Evolutionary conservation across 352 stramenopile genomes (phyloP).

Genomic region (Pythium insidiosum): DNA sequence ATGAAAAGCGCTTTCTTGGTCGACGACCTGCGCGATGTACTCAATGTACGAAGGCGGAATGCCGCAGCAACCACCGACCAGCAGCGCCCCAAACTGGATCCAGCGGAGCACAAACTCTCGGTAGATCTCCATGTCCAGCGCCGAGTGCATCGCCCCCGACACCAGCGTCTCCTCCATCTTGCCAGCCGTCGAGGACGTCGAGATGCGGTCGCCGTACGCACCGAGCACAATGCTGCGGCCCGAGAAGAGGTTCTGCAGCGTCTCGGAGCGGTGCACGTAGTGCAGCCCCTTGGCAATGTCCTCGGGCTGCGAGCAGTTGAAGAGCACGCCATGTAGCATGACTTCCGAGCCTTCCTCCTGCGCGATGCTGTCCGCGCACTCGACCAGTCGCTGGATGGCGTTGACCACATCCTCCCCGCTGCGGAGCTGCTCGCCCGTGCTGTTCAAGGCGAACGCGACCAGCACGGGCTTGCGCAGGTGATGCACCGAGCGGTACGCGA

Average conservation of each 20-base stretch:
- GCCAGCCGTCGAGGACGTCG: slow-evolving; percentile 42
- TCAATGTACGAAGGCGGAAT: slow-evolving; percentile 81
- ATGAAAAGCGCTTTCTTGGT: too few relatives aligned
- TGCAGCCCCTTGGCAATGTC: slow-evolving; percentile 80
- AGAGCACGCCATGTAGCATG: slow-evolving; percentile 68
- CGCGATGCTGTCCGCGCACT: slow-evolving; percentile 21
- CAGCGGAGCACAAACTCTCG: slow-evolving; percentile 68
- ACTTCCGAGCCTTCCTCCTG: slow-evolving; percentile 3
- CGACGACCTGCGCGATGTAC: too few relatives aligned
- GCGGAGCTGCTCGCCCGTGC: slow-evolving; percentile 59
- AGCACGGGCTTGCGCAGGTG: slow-evolving; percentile 59
- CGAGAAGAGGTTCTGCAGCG: slow-evolving; percentile 19
- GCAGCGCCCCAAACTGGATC: slow-evolving; percentile 54
- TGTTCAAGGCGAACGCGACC: slow-evolving; percentile 81
- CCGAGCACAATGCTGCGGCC: slow-evolving; percentile 43
- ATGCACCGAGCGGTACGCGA: slow-evolving; percentile 76
- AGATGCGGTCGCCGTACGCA: slow-evolving; percentile 87
- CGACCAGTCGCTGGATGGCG: slow-evolving; percentile 34
- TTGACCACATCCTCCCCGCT: slow-evolving; percentile 65
- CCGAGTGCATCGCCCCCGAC: too few relatives aligned
- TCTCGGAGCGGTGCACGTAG: slow-evolving; percentile 27
- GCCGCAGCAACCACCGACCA: slow-evolving; percentile 88
- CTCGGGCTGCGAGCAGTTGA: slow-evolving; percentile 91
- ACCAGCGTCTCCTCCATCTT: slow-evolving; percentile 69
- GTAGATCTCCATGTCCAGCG: slow-evolving; percentile 58